These are phyloP conservation scores for Myriosclerotinia curreyana DNA, from an alignment of 2,329 filamentous ascomycete species.

Conservation along the genomic window DNA sequence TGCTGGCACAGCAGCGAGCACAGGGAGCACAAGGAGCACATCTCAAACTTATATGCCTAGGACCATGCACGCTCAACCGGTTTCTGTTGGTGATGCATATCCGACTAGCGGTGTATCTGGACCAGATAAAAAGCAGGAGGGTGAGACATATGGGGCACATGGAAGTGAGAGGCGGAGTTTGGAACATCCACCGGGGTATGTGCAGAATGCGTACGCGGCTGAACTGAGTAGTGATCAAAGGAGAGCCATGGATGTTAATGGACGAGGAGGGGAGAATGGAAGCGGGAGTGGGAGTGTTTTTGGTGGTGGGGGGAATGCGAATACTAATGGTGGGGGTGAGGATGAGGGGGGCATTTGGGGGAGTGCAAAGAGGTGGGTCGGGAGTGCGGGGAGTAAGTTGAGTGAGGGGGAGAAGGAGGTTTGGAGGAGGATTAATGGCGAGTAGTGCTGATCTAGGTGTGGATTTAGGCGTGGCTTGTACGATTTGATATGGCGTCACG, in stretches of 20 bases:
- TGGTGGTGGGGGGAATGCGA: background rate
- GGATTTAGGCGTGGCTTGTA: background rate
- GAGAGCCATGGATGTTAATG: conserved; percentile 31
- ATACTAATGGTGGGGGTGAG: background rate
- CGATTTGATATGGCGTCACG: background rate
- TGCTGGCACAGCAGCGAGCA: background rate
- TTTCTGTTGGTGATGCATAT: background rate
- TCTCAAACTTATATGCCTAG: background rate
- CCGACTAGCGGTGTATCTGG: background rate
- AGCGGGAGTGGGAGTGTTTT: conserved; percentile 33
- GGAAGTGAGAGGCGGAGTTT: conserved; percentile 19
- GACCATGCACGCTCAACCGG: conserved; percentile 19
- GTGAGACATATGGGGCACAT: too few relatives aligned
- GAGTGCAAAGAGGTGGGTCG: conserved; percentile 56
- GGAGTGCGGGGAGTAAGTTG: conserved; percentile 55
- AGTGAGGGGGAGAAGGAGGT: conserved; percentile 59
- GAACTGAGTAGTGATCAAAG: conserved; percentile 49
- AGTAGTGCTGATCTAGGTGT: conserved; percentile 18
- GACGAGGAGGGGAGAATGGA: conserved; percentile 33
- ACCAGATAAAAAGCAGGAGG: too few relatives aligned
- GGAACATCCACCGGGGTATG: conserved; percentile 48
- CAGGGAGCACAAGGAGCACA: too few relatives aligned
- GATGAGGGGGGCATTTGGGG: conserved; percentile 50
- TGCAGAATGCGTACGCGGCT: conserved; percentile 54
- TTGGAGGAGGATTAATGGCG: conserved; percentile 61